Percentiles rank a stretch among this genome's conserved stretches.
Conservation (phyloP, 208 protist genomes). For the Borovskyia barvae region DNA sequence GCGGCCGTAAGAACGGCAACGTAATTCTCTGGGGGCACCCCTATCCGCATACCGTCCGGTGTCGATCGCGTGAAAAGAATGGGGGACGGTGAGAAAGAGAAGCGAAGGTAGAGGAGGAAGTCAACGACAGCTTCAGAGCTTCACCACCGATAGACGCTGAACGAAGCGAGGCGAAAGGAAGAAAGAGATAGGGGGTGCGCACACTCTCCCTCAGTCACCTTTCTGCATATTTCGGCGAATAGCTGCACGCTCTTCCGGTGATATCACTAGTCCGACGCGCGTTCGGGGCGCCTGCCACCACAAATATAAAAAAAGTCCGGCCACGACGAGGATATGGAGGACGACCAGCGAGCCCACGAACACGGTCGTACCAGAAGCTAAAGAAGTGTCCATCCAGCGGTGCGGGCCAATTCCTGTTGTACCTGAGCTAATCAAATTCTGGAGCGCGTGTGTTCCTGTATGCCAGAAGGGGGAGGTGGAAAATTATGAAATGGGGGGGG, state of each 20-base stretch:
- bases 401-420: background rate
- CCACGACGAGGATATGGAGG: slow-evolving; percentile 27
- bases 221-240: slow-evolving; percentile 24
- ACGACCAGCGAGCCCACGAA: slow-evolving; percentile 20
- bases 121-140: too few relatives aligned
- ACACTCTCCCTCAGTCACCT: background rate
- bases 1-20: too few relatives aligned
- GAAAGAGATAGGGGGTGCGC: background rate
- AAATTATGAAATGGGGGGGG: too few relatives aligned
- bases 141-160: too few relatives aligned
- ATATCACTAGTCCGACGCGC: background rate
- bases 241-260: slow-evolving; percentile 8
- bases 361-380: slow-evolving; percentile 17
- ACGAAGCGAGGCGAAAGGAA: background rate
- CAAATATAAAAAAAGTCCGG: slow-evolving; percentile 21
- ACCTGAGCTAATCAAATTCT: background rate
- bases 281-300: slow-evolving; percentile 25
- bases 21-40: too few relatives aligned
- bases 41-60: too few relatives aligned
- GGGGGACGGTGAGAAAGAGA: too few relatives aligned
- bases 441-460: background rate
- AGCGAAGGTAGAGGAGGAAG: too few relatives aligned
- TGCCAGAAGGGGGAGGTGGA: too few relatives aligned
- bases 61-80: too few relatives aligned
- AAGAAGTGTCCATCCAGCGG: slow-evolving; percentile 6